Evolutionary conservation across 2,329 filamentous ascomycete genomes (phyloP).

Genomic region (Pseudogymnoascus verrucosus): DNA sequence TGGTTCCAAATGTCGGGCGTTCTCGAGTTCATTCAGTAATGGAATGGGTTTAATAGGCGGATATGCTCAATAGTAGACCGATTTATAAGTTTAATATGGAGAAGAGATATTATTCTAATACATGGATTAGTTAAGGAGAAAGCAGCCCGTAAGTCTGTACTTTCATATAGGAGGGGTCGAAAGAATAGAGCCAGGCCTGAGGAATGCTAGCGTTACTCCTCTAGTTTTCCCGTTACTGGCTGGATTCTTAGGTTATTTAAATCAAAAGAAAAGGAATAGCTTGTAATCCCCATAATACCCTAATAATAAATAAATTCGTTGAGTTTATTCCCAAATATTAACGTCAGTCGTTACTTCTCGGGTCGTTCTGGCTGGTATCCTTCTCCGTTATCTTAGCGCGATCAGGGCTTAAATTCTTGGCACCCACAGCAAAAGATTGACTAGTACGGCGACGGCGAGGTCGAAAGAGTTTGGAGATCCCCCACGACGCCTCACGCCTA

Average conservation of each 20-base stretch:
- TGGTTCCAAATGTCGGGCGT: background rate
- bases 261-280: background rate
- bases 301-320: conserved; percentile 1
- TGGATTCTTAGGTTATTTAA: background rate
- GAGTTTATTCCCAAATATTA: background rate
- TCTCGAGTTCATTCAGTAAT: background rate
- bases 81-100: background rate
- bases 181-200: background rate
- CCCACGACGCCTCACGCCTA: conserved; percentile 13
- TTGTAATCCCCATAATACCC: background rate
- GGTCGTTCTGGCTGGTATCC: conserved; percentile 12
- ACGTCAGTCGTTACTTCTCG: background rate
- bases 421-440: conserved; percentile 26
- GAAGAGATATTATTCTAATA: background rate
- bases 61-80: background rate
- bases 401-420: conserved; percentile 12
- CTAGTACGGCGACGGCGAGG: conserved; percentile 15
- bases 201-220: background rate
- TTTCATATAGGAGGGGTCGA: background rate
- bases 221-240: conserved; percentile 1
- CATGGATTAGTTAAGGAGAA: background rate
- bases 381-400: conserved; percentile 44
- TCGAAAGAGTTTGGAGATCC: conserved; percentile 13
- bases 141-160: background rate
- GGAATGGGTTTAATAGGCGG: background rate